Percentiles rank a stretch among this genome's conserved stretches.
Evolutionary conservation across 2,329 filamentous ascomycete genomes (phyloP).

Genomic region (Diaporthe batatas): DNA sequence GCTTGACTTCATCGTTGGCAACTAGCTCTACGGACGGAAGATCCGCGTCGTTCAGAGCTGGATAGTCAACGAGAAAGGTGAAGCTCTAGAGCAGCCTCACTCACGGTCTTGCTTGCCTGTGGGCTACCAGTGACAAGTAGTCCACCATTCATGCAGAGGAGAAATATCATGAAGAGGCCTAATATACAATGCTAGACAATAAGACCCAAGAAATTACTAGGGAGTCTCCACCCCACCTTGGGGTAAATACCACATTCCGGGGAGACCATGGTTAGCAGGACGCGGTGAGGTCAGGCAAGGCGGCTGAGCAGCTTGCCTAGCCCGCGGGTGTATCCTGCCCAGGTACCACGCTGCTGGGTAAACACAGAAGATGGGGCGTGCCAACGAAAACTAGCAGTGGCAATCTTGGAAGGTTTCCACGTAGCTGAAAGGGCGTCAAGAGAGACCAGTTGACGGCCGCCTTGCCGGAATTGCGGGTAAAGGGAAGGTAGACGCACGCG

Average conservation of each 20-base stretch:
- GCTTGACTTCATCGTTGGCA: constrained; percentile 39
- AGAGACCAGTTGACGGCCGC: neutral
- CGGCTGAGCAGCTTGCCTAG: constrained; percentile 32
- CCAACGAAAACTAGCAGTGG: neutral
- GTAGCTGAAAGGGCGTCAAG: neutral
- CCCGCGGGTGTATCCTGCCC: constrained; percentile 23
- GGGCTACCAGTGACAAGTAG: constrained; percentile 11
- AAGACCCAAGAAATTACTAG: neutral
- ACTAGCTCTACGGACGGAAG: constrained; percentile 2
- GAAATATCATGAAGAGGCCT: neutral
- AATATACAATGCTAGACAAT: constrained; percentile 19
- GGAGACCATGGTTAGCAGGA: constrained; percentile 17
- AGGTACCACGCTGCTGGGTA: constrained; percentile 37
- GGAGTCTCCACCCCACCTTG: constrained; percentile 34
- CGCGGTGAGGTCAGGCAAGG: constrained; percentile 26
- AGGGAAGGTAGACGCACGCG: constrained; percentile 17
- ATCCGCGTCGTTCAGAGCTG: constrained; percentile 12
- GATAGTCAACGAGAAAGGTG: constrained; percentile 16
- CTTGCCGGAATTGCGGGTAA: constrained; percentile 35
- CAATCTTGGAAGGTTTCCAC: constrained; percentile 14
- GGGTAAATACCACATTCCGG: constrained; percentile 30
- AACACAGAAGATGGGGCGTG: constrained; percentile 13
- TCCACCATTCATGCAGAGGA: neutral
- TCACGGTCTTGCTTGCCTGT: constrained; percentile 13
- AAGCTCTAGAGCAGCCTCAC: constrained; percentile 26